Base-by-base conservation (phyloP, 164 flowering plant species). In the Berberis vulgaris region DNA sequence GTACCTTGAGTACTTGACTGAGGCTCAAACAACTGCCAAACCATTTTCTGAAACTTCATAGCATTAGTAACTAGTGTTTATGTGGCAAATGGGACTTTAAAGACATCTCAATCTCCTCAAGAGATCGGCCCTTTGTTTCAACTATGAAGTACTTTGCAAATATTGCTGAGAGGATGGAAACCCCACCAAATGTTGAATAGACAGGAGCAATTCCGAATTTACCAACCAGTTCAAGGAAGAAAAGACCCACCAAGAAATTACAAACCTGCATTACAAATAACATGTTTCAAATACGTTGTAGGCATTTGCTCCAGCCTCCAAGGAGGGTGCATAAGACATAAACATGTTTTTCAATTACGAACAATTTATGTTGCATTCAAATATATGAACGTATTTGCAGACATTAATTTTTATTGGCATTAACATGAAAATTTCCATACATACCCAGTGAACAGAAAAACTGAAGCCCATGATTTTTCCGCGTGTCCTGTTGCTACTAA, bases 391-490 rank as follows among this genome's bases (percentile, higher is more conserved):
- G 26, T 26, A 26, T 26, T 26, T 26, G 26, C 26, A 26, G 26
- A 26, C 26, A 26, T 26, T 26, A 26, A 26, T 26, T 26, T 26
- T 26, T 26, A 26, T 26, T 26, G 26, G 26, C 26, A 26, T 26
- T 26, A 26, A 26, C 26, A 54, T 54, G 11, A 6, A 13, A 2
- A 47, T 11, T 10, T 6, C 2, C 50, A 13, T 54, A 69, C 80
- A 55, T 80, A 91, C 97, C 97, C 97, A 91, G 65, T 91, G 97
- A 66, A 84, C 91, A 42, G 86, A 82, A 65, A 91, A 79, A 70
- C 97, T 86, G 80, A 91, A 86, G 50, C 83, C 77, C 89, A 86
- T 81, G 70, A 86, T 82, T 76, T 88, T 91, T 66, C 83, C 88
- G 38, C 97, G 89, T 38, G 77, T 81, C 71, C 85, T 80, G 75